These are phyloP conservation scores for Daldinia grandis DNA, from an alignment of 495 filamentous ascomycete species.

Conservation along the genomic window DNA sequence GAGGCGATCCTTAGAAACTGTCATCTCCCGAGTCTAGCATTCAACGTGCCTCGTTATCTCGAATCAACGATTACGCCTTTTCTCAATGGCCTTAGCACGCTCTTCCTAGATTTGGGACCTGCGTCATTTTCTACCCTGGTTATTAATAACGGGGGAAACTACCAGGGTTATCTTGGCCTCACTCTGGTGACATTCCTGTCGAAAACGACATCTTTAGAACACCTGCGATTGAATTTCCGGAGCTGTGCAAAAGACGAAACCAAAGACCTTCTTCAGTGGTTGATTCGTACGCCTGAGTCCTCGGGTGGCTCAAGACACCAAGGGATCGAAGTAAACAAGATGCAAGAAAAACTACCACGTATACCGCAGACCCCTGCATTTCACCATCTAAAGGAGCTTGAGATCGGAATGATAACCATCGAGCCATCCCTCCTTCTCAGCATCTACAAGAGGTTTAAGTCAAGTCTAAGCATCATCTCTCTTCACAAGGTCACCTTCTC, in stretches of 20 bases:
- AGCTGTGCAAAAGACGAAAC: neutral
- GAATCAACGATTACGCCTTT: slow-evolving; percentile 40
- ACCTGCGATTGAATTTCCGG: slow-evolving; percentile 47
- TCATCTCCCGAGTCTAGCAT: slow-evolving; percentile 41
- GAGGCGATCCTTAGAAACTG: slow-evolving; percentile 50
- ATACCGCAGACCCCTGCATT: slow-evolving; percentile 31
- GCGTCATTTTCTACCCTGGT: neutral
- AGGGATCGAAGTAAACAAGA: neutral
- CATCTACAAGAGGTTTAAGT: slow-evolving; percentile 47
- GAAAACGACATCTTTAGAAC: slow-evolving; percentile 37
- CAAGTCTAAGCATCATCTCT: slow-evolving; percentile 45
- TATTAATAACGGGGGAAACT: neutral
- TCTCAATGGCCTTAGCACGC: slow-evolving; percentile 45
- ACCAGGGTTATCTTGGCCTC: slow-evolving; percentile 9
- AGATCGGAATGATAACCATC: slow-evolving; percentile 48
- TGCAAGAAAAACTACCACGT: slow-evolving; percentile 12
- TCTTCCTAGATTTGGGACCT: slow-evolving; percentile 49
- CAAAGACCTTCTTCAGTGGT: slow-evolving; percentile 38
- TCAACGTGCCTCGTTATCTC: slow-evolving; percentile 48
- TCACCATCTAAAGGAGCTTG: slow-evolving; percentile 46
- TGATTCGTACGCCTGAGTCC: slow-evolving; percentile 2
- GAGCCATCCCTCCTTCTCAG: slow-evolving; percentile 31
- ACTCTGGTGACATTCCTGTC: slow-evolving; percentile 39
- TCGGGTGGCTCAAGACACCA: neutral
- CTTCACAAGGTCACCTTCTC: slow-evolving; percentile 45